Base-by-base conservation (phyloP, 2,329 filamentous ascomycete genomes). In the Talaromyces sp. region DNA sequence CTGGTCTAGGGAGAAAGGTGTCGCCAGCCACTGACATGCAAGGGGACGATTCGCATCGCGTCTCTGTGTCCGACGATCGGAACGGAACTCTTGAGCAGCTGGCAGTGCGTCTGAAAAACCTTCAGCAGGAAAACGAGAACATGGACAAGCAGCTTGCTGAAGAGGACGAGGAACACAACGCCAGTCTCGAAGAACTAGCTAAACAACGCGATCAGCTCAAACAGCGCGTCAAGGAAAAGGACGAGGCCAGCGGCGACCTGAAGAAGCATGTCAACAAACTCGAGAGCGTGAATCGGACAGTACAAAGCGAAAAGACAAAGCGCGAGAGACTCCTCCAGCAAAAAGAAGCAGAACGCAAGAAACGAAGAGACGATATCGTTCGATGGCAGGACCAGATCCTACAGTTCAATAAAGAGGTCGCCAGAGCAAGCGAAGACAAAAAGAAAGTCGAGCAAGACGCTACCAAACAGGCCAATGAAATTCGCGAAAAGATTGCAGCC, bases 101-200 rank as follows among this genome's bases (percentile, higher is more conserved):
- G 32, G 95, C 92, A 10, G 86, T 90, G 65, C 88, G 86, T 63
- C 86, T 97, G 61, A 90, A 96, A 70, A 82, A 78, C 9, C 86
- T 96, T 54, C 85, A 92, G 35, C 87, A 86, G 63, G 93, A 99
- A 65, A 91, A 90, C 10, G 91, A 96, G 52, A 90, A 92, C 54
- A 83, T 88, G 21, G 83, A 90, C 63, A 82, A 82, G 46, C 84
- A 91, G 68, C 87, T 90, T 26, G 79, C 70, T 17, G 77, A 80
- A 58, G 90, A 92, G 63, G 86, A 90, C 59, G 85, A 85, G 41
- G 90, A 93, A 57, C 86, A 85, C 61, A 85, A 84, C 65, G 79
- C 81, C n/a, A 76, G 84, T 57, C 77, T 90, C 65, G 83, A 85
- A 43, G 85, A 90, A 51, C 72, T 96, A 32, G 85, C 88, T 58